Percentiles rank a stretch among this genome's conserved stretches.
Conservation (phyloP, 306 rosid species). For the Quillaja saponaria region DNA sequence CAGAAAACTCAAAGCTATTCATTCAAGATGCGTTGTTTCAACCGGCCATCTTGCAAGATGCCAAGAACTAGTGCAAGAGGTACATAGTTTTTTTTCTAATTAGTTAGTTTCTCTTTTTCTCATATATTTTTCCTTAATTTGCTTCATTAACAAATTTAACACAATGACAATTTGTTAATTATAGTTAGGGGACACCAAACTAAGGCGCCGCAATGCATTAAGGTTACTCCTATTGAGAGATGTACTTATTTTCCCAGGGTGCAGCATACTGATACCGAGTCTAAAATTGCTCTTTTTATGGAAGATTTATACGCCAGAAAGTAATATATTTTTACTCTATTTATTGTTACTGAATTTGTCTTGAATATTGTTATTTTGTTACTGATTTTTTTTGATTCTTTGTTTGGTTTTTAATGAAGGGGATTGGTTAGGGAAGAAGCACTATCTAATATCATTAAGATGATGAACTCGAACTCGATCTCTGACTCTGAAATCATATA, state of each 20-base stretch:
- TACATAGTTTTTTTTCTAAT: neutral
- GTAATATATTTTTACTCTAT: neutral
- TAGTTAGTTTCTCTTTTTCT: neutral
- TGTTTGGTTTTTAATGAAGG: slow-evolving; percentile 29
- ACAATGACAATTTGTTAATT: too few relatives aligned
- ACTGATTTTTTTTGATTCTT: neutral
- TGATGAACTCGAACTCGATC: neutral
- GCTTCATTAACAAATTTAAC: too few relatives aligned
- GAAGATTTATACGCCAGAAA: too few relatives aligned
- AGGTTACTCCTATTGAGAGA: too few relatives aligned
- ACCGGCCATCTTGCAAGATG: neutral
- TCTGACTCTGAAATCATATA: neutral
- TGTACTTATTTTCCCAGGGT: too few relatives aligned
- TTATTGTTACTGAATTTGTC: neutral
- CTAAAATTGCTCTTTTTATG: too few relatives aligned
- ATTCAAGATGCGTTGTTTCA: neutral
- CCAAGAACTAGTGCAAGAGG: neutral
- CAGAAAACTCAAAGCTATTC: neutral
- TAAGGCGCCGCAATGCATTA: too few relatives aligned
- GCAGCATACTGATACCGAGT: too few relatives aligned
- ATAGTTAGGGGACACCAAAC: too few relatives aligned
- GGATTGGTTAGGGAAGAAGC: slow-evolving; percentile 32
- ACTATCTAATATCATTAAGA: slow-evolving; percentile 12
- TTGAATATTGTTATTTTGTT: neutral
- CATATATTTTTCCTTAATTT: too few relatives aligned